These are phyloP conservation scores for Tylopilus balloui DNA, from an alignment of 768 basidiomycete genomes.

Conservation along the genomic window DNA sequence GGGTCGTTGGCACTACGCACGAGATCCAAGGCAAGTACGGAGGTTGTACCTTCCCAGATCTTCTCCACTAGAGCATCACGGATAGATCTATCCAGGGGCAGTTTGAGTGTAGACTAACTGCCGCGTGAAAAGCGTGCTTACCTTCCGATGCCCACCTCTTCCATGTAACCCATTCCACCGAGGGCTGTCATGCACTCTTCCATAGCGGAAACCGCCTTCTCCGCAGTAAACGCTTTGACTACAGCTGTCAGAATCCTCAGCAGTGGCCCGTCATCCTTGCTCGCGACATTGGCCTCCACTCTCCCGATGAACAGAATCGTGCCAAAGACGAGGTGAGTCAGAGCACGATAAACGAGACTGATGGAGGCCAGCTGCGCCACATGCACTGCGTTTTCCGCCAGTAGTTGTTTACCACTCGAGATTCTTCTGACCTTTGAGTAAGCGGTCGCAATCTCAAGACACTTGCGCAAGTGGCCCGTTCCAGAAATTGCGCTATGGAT, in stretches of 20 bases:
- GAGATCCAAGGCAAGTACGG: constrained; percentile 66
- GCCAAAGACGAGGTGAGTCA: constrained; percentile 61
- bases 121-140: constrained; percentile 16
- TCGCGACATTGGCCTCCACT: constrained; percentile 52
- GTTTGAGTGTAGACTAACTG: neutral
- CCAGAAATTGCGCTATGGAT: constrained; percentile 58
- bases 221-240: constrained; percentile 65
- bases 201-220: constrained; percentile 58
- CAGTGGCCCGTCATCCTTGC: constrained; percentile 44
- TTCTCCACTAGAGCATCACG: constrained; percentile 71
- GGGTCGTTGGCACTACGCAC: constrained; percentile 49
- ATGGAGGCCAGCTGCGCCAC: constrained; percentile 60
- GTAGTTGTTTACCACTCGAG: constrained; percentile 44
- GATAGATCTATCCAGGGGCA: constrained; percentile 39
- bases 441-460: constrained; percentile 59
- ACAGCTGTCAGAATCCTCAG: constrained; percentile 65
- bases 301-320: constrained; percentile 56
- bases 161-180: constrained; percentile 82
- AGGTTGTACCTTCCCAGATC: constrained; percentile 78
- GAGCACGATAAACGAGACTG: constrained; percentile 59
- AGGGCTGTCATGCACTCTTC: constrained; percentile 71
- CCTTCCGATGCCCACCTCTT: constrained; percentile 69
- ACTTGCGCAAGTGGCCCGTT: constrained; percentile 54
- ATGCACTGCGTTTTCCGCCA: constrained; percentile 56
- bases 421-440: constrained; percentile 60